Conservation (phyloP, 2,329 filamentous ascomycete genomes). For the Lizonia empirigonia region DNA sequence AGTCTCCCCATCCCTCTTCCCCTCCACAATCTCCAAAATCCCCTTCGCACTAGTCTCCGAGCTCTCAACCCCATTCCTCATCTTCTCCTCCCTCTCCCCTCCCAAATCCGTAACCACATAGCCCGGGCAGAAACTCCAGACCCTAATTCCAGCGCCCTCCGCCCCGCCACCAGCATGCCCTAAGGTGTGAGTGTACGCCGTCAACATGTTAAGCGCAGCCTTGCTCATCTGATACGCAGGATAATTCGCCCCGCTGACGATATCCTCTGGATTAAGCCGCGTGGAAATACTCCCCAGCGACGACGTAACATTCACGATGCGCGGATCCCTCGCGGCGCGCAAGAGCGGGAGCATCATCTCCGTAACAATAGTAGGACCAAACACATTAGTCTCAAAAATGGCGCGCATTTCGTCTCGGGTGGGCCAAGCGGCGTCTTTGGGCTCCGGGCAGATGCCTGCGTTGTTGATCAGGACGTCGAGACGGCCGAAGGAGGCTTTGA, state of each 20-base stretch:
- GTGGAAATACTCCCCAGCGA: slow-evolving; percentile 44
- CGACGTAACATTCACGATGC: slow-evolving; percentile 47
- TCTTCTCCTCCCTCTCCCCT: slow-evolving; percentile 25
- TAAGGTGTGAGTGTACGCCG: slow-evolving; percentile 49
- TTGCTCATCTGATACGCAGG: slow-evolving; percentile 47
- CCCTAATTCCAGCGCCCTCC: slow-evolving; percentile 26
- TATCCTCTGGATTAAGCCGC: slow-evolving; percentile 32
- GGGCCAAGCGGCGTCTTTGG: slow-evolving; percentile 13
- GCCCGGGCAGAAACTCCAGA: slow-evolving; percentile 40
- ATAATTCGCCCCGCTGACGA: slow-evolving; percentile 19
- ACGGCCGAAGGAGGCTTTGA: slow-evolving; percentile 38
- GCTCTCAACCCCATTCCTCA: slow-evolving; percentile 24
- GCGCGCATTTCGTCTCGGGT: slow-evolving; percentile 29
- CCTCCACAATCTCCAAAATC: slow-evolving; percentile 38
- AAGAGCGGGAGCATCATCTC: slow-evolving; percentile 28
- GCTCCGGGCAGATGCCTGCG: slow-evolving; percentile 33
- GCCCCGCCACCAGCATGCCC: too few relatives aligned
- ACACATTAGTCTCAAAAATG: slow-evolving; percentile 40
- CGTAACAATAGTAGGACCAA: slow-evolving; percentile 33
- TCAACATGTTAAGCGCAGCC: slow-evolving; percentile 50
- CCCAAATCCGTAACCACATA: slow-evolving; percentile 38
- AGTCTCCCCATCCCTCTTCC: slow-evolving; percentile 36
- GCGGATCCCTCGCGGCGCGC: slow-evolving; percentile 24
- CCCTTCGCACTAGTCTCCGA: slow-evolving; percentile 40
- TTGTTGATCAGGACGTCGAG: slow-evolving; percentile 51